Percentiles rank a stretch among this genome's conserved stretches.
These are phyloP conservation scores for Geotrichum australiense DNA, from an alignment of 1,139 yeast species.

Conservation along the genomic window DNA sequence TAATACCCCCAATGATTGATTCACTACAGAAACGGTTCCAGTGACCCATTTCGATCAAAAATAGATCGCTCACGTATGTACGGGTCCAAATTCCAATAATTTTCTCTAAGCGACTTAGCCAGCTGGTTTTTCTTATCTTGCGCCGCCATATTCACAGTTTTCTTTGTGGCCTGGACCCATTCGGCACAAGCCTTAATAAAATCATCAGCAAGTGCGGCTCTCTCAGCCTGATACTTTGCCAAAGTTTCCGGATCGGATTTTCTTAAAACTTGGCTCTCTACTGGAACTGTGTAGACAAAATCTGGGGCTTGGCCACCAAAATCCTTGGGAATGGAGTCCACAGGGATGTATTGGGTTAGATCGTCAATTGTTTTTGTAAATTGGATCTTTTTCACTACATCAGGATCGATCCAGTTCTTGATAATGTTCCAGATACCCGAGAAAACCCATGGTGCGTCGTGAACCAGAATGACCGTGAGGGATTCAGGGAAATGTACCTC, in stretches of 20 bases:
- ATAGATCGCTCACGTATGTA: constrained; percentile 61
- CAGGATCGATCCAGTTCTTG: constrained; percentile 84
- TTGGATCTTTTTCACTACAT: constrained; percentile 70
- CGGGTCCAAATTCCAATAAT: constrained; percentile 61
- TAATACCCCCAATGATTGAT: no score
- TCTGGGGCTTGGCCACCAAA: constrained; percentile 61
- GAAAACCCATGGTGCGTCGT: constrained; percentile 89
- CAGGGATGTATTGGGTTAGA: constrained; percentile 48
- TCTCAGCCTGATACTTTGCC: constrained; percentile 40
- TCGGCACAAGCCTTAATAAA: constrained; percentile 53
- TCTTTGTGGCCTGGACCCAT: constrained; percentile 54
- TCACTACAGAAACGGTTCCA: no score
- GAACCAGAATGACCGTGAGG: constrained; percentile 65
- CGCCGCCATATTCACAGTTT: constrained; percentile 39
- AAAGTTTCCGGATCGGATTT: constrained; percentile 41
- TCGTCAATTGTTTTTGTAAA: constrained; percentile 64
- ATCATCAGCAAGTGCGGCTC: constrained; percentile 42
- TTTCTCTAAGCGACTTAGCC: constrained; percentile 45
- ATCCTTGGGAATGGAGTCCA: constrained; percentile 48
- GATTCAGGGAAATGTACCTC: constrained; percentile 89
- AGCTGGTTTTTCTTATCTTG: constrained; percentile 44
- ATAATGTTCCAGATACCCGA: constrained; percentile 79
- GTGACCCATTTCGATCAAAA: constrained; percentile 63
- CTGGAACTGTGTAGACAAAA: constrained; percentile 50
- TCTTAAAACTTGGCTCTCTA: constrained; percentile 40